Percentiles rank a stretch among this genome's conserved stretches.
Evolutionary conservation across 768 basidiomycete species (phyloP).

Genomic region (Solioccasus polychromus): DNA sequence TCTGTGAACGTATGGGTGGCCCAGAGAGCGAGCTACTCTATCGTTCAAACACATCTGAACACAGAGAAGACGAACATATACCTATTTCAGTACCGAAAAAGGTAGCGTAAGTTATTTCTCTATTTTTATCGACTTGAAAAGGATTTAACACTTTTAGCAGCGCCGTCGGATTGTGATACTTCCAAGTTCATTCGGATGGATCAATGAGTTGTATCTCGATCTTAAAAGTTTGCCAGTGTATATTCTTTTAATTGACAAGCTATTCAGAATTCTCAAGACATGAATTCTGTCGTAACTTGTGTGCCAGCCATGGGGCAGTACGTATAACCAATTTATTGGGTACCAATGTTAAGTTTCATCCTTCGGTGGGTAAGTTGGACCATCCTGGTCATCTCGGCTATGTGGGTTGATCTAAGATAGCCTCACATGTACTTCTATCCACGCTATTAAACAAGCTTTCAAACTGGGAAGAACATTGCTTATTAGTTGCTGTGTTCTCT

Average conservation of each 20-base stretch:
- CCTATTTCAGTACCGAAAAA: slow-evolving; percentile 14
- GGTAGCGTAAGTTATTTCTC: slow-evolving; percentile 20
- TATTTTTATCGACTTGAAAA: background rate
- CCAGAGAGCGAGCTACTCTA: slow-evolving; percentile 19
- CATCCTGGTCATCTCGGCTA: background rate
- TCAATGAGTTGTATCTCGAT: slow-evolving; percentile 6
- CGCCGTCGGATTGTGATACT: slow-evolving; percentile 14
- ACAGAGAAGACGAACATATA: slow-evolving; percentile 5
- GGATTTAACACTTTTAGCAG: slow-evolving; percentile 10
- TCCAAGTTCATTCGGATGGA: slow-evolving; percentile 2
- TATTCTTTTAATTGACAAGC: slow-evolving; percentile 13
- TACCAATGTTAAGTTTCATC: too few relatives aligned
- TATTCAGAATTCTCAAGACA: background rate
- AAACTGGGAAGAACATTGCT: background rate
- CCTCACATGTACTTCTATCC: background rate
- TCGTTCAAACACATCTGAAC: background rate
- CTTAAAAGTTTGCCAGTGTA: slow-evolving; percentile 4
- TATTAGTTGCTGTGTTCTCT: slow-evolving; percentile 5
- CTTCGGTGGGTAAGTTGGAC: too few relatives aligned
- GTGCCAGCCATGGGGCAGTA: background rate
- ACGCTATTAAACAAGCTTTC: slow-evolving; percentile 16
- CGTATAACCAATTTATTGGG: too few relatives aligned
- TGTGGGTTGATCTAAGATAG: slow-evolving; percentile 3
- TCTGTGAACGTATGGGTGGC: slow-evolving; percentile 33
- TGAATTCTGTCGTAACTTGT: too few relatives aligned